A percentile compares a stretch with the other conserved stretches of the same genome.
Evolutionary conservation across 1,284 basidiomycete species (phyloP).

Genomic region (Ganoderma leucocontextum): DNA sequence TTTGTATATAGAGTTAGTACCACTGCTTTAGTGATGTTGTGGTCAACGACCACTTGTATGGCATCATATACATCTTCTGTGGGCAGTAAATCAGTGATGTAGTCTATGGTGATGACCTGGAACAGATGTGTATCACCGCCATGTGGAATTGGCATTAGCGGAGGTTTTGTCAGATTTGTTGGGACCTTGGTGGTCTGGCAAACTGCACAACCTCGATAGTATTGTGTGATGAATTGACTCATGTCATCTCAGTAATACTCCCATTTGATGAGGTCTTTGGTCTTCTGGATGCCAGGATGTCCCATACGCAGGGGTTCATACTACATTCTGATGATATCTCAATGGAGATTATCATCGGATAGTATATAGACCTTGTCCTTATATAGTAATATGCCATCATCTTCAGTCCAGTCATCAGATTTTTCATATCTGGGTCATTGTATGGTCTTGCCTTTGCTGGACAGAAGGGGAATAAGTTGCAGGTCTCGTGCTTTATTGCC

Average conservation of each 20-base stretch:
- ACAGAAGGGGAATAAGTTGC: background rate
- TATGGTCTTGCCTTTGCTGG: background rate
- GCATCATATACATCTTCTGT: no score
- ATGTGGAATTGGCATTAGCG: no score
- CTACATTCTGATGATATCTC: constrained; percentile 4
- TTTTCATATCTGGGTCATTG: background rate
- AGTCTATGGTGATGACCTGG: no score
- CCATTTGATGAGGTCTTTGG: constrained; percentile 5
- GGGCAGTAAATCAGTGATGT: no score
- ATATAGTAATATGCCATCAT: background rate
- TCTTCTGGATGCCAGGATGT: constrained; percentile 18
- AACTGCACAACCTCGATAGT: constrained; percentile 47
- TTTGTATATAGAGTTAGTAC: no score
- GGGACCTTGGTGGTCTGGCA: constrained; percentile 49
- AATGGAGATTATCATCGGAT: background rate
- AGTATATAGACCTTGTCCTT: background rate
- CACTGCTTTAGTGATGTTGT: no score
- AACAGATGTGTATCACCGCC: no score
- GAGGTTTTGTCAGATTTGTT: background rate
- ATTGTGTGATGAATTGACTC: constrained; percentile 37
- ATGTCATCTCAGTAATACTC: constrained; percentile 49
- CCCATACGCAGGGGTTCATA: constrained; percentile 12
- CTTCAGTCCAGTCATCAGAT: background rate
- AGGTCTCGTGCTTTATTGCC: background rate
- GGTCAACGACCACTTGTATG: no score